Evolutionary conservation across 805 yeast species (phyloP).

Genomic region (Starmera caribaea): DNA sequence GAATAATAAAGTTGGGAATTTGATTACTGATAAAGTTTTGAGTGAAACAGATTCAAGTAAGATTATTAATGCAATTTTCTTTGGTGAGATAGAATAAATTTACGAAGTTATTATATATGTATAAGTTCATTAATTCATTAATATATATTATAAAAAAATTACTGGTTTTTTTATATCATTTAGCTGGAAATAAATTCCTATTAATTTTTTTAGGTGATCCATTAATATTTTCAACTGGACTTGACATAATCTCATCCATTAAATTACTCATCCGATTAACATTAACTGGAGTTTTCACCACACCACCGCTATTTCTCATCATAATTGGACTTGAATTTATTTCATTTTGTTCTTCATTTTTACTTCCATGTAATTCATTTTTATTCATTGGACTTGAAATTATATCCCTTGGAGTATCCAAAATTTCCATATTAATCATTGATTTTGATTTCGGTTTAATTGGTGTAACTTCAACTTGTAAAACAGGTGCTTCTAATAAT

Average conservation of each 20-base stretch:
- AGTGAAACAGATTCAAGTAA: slow-evolving; percentile 37
- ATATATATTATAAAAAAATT: not conserved
- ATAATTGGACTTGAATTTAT: too few species aligned
- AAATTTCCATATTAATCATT: slow-evolving; percentile 5
- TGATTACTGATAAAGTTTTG: slow-evolving; percentile 40
- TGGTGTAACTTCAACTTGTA: slow-evolving; percentile 20
- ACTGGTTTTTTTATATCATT: not conserved
- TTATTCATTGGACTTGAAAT: not conserved
- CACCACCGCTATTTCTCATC: too few species aligned
- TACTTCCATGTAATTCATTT: slow-evolving; percentile 1
- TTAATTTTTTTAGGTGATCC: too few species aligned
- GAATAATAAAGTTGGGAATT: slow-evolving; percentile 49
- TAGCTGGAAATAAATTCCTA: slow-evolving; percentile 20
- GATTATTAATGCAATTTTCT: slow-evolving; percentile 56
- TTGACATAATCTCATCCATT: too few species aligned
- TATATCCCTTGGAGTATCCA: slow-evolving; percentile 10
- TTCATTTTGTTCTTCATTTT: not conserved
- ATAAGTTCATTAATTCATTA: slow-evolving; percentile 1
- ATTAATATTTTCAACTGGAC: slow-evolving; percentile 8
- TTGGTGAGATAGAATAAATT: slow-evolving; percentile 41
- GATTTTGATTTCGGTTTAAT: slow-evolving; percentile 10
- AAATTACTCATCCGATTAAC: too few species aligned
- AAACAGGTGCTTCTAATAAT: slow-evolving; percentile 7
- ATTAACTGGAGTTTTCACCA: too few species aligned
- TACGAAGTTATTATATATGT: not conserved